These are phyloP conservation scores for Tephrocybe sp. DNA, from an alignment of 768 basidiomycete species.

Conservation along the genomic window DNA sequence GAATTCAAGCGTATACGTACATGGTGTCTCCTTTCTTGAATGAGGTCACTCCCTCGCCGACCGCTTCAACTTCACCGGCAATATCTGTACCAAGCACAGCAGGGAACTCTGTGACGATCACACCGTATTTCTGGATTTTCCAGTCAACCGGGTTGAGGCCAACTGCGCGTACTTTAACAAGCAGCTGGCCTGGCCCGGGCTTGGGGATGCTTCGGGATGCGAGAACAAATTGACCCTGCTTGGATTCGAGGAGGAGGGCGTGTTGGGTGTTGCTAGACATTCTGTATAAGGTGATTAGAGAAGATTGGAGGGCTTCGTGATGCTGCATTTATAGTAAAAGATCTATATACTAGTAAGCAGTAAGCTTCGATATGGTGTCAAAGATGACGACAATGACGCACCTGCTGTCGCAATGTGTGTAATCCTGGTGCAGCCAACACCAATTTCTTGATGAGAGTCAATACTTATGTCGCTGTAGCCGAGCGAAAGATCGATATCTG, in stretches of 20 bases:
- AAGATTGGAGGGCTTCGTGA: too few species aligned
- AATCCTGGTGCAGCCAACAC: too few species aligned
- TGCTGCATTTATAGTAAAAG: too few species aligned
- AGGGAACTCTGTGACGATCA: slow-evolving; percentile 42
- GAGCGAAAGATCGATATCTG: too few species aligned
- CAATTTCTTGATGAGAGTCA: too few species aligned
- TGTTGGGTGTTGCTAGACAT: slow-evolving; percentile 18
- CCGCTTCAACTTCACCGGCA: slow-evolving; percentile 48
- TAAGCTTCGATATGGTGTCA: too few species aligned
- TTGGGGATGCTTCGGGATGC: slow-evolving; percentile 10
- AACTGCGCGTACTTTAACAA: slow-evolving; percentile 38
- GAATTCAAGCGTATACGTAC: too few species aligned
- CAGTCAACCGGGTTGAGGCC: slow-evolving; percentile 53
- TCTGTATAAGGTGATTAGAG: neutral
- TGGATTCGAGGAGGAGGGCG: slow-evolving; percentile 20
- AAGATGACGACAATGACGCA: too few species aligned
- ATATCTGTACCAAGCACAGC: slow-evolving; percentile 46
- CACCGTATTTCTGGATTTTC: slow-evolving; percentile 42
- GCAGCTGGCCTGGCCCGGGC: slow-evolving; percentile 37
- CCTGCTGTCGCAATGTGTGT: too few species aligned
- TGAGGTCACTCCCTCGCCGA: slow-evolving; percentile 49
- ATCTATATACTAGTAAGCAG: too few species aligned
- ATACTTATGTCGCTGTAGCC: too few species aligned
- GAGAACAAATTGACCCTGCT: slow-evolving; percentile 18
- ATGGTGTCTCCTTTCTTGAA: slow-evolving; percentile 54